phyloP scores from a whole-genome alignment of 23 red algal genomes.

The Gracilaria domingensis region DNA sequence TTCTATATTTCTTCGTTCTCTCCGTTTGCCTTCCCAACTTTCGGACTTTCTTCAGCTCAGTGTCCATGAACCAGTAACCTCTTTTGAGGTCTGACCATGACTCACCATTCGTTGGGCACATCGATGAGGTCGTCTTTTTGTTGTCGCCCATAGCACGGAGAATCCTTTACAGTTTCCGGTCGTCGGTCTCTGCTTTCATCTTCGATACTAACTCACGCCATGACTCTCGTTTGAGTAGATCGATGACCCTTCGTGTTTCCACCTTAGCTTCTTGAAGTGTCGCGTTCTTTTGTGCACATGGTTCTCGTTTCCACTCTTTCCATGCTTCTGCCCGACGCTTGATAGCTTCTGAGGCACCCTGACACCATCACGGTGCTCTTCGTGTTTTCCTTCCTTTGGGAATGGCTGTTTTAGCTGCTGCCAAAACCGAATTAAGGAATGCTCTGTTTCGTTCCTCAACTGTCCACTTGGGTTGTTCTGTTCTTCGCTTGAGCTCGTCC shows the following conservation, averaged over 20 bases:
- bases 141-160: slow-evolving; percentile 1
- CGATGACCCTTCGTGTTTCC: neutral
- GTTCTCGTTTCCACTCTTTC: neutral
- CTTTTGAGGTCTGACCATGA: neutral
- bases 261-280: neutral
- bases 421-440: neutral
- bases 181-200: neutral
- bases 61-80: neutral
- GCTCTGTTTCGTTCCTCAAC: neutral
- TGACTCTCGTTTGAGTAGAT: neutral
- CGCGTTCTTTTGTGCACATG: neutral
- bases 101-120: slow-evolving; percentile 6
- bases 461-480: neutral
- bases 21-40: neutral
- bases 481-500: neutral
- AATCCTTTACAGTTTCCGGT: slow-evolving; percentile 1
- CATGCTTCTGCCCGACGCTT: neutral
- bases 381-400: neutral
- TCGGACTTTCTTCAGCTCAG: neutral
- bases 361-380: neutral
- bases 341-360: neutral
- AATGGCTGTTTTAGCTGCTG: neutral
- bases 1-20: neutral
- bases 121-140: neutral
- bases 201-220: neutral